Conservation (phyloP, 306 rosid genomes). For the Rosa lucieae region DNA sequence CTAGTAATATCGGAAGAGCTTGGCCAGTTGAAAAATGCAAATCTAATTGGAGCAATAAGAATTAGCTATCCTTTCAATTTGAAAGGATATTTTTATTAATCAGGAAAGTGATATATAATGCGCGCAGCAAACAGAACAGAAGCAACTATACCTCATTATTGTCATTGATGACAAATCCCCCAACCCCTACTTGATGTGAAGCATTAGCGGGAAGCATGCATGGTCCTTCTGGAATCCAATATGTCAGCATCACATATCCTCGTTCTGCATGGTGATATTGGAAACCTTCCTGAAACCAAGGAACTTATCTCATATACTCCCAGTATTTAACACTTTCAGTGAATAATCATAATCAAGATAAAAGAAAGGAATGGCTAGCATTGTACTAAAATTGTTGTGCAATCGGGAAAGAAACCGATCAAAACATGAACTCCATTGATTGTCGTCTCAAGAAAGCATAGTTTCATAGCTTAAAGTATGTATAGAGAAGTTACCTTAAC, state of each 20-base stretch:
- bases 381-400: neutral
- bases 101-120: neutral
- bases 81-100: neutral
- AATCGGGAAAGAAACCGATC: neutral
- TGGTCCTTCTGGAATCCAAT: slow-evolving; percentile 95
- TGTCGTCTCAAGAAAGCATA: neutral
- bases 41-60: neutral
- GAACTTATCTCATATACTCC: slow-evolving; percentile 18
- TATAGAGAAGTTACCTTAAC: slow-evolving; percentile 56
- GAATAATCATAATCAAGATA: neutral
- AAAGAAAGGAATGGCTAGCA: neutral
- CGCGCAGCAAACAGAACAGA: neutral
- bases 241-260: slow-evolving; percentile 88
- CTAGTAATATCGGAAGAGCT: neutral
- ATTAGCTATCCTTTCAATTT: neutral
- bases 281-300: slow-evolving; percentile 81
- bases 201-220: slow-evolving; percentile 94
- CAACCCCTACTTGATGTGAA: slow-evolving; percentile 94
- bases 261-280: slow-evolving; percentile 90
- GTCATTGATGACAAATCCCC: slow-evolving; percentile 84
- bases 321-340: neutral
- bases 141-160: slow-evolving; percentile 61
- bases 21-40: neutral
- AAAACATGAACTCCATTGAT: neutral
- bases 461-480: neutral